Percentiles rank a stretch among this genome's conserved stretches.
Conservation (phyloP, 345 rosid genomes). For the Aegle marmelos region DNA sequence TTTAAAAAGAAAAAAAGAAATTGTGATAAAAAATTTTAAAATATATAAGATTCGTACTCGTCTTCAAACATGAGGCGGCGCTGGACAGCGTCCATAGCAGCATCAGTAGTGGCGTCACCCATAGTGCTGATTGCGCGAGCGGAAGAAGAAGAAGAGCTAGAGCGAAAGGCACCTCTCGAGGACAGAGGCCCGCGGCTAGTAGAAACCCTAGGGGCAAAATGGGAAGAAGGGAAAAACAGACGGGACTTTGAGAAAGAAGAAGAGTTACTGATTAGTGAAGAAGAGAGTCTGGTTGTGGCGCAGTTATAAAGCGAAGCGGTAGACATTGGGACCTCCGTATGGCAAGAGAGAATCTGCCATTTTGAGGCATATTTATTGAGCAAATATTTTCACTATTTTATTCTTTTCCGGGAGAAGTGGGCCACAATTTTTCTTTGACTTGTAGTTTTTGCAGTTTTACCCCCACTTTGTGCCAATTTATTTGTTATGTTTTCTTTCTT, state of each 20-base stretch:
- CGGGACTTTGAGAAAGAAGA: slow-evolving; percentile 9
- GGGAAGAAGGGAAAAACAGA: slow-evolving; percentile 14
- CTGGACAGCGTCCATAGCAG: slow-evolving; percentile 97
- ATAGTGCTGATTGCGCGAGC: slow-evolving; percentile 31
- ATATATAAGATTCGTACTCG: slow-evolving; percentile 43
- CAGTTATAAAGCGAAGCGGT: slow-evolving; percentile 8
- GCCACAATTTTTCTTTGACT: background rate
- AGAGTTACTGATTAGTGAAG: slow-evolving; percentile 9
- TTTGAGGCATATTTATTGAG: background rate
- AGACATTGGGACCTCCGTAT: slow-evolving; percentile 18
- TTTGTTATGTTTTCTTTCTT: background rate
- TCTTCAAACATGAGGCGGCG: slow-evolving; percentile 98
- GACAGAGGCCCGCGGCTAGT: background rate
- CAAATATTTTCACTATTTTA: background rate
- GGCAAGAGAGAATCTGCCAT: background rate
- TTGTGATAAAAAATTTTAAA: background rate
- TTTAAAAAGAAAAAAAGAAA: background rate
- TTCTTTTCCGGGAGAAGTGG: background rate
- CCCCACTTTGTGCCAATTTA: background rate
- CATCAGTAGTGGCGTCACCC: slow-evolving; percentile 46
- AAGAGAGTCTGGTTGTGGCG: slow-evolving; percentile 14
- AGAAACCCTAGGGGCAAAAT: slow-evolving; percentile 8
- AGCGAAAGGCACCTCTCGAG: slow-evolving; percentile 9
- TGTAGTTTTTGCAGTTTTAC: background rate
- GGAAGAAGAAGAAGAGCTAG: slow-evolving; percentile 9